Evolutionary conservation across 148 eudicot species (phyloP).

Genomic region (Vaccinium darrowii): DNA sequence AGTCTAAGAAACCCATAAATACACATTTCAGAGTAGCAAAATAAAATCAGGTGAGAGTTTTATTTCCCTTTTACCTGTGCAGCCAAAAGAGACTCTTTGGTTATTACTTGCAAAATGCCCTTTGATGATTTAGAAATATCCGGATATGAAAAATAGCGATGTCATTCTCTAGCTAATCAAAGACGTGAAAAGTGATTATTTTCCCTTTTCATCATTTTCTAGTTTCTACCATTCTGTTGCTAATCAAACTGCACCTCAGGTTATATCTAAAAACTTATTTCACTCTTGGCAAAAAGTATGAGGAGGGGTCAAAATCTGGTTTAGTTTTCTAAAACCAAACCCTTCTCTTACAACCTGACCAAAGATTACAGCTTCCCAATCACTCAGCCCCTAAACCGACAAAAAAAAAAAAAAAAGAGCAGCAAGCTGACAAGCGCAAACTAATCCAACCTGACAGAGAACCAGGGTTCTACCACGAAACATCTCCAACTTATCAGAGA

Average conservation of each 20-base stretch:
- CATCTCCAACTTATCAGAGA: not conserved
- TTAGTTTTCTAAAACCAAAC: not conserved
- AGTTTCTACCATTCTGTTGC: not conserved
- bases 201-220: not conserved
- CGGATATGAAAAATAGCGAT: not conserved
- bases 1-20: not conserved
- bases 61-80: constrained; percentile 47
- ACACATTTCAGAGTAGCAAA: not conserved
- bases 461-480: not conserved
- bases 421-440: not conserved
- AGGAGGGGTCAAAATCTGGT: not conserved
- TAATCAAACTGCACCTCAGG: not conserved
- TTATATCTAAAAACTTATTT: not conserved
- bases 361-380: not conserved
- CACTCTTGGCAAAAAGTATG: not conserved
- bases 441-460: not conserved
- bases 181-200: not conserved
- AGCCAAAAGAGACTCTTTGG: constrained; percentile 55
- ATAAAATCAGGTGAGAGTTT: not conserved
- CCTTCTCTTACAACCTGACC: not conserved
- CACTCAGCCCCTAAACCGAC: not conserved
- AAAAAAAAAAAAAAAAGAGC: not conserved
- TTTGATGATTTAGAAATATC: not conserved
- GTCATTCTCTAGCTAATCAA: not conserved
- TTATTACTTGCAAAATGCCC: constrained; percentile 51